Evolutionary conservation across 1,284 basidiomycete species (phyloP).

Genomic region (Afroboletus lepidellus): DNA sequence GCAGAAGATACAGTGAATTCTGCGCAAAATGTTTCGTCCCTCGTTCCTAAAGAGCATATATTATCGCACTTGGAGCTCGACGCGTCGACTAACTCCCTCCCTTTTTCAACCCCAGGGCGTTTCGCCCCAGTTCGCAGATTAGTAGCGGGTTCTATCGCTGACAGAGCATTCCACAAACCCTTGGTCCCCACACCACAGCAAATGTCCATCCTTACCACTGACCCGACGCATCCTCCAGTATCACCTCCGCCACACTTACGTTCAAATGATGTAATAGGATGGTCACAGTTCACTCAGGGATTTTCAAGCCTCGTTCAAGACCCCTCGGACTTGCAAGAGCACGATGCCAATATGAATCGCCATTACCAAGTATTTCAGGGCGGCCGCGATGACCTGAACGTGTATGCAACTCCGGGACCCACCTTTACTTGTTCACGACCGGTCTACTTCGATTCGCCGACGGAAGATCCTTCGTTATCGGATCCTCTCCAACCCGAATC

Average conservation of each 20-base stretch:
- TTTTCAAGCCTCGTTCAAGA: constrained; percentile 13
- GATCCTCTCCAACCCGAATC: constrained; percentile 39
- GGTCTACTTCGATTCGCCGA: constrained; percentile 52
- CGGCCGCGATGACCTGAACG: constrained; percentile 10
- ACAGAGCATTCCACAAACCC: constrained; percentile 3
- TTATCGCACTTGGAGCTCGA: not conserved
- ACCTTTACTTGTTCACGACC: constrained; percentile 29
- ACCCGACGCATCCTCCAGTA: constrained; percentile 14
- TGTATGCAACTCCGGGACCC: constrained; percentile 35
- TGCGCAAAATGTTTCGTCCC: constrained; percentile 1
- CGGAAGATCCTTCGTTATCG: constrained; percentile 47
- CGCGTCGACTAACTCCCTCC: constrained; percentile 1
- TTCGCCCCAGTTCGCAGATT: constrained; percentile 17
- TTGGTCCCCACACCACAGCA: constrained; percentile 11
- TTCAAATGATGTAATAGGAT: constrained; percentile 12
- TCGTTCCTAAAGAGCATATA: not conserved
- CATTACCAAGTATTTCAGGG: constrained; percentile 4
- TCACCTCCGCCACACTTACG: constrained; percentile 19
- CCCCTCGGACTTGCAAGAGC: constrained; percentile 19
- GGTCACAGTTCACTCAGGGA: constrained; percentile 5
- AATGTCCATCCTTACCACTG: constrained; percentile 3
- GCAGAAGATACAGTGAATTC: not conserved
- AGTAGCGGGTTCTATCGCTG: not conserved
- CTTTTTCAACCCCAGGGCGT: constrained; percentile 32
- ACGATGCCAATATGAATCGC: constrained; percentile 2